Evolutionary conservation across 305 asterid genomes (phyloP), one percentile per base, ranked within the genome.

Genomic region (Andrographis paniculata): DNA sequence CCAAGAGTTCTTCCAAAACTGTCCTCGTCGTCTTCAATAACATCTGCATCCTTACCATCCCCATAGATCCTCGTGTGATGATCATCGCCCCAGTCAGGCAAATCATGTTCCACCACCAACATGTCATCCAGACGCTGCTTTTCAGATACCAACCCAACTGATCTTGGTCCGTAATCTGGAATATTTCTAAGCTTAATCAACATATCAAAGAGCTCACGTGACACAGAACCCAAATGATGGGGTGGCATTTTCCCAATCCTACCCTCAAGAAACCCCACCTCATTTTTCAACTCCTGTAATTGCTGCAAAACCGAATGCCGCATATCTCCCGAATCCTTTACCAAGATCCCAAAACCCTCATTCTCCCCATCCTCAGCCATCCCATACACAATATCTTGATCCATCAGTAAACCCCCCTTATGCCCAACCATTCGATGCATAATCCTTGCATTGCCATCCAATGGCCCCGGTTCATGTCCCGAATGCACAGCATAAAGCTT

Each of bases 391-490:
- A 73, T 68, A 31, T 91, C 96, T 19, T 65, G 86, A 60, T 91
- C 98, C 84, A 83, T 69, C 73, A 86, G 40, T 19, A 73, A 61
- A 37, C 95, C 95, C 38, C 81, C 95, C 70, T 82, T 89, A 62
- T 80, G 83, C 50, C 96, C 98, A 51, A 86, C 88, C 68, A 91
- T 63, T 21, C 98, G 68, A 39, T 86, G 98, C 93, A 91, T 91
- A 49, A 91, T 91, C 75, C 98, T 82, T 0, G 98, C 98, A 53
- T 91, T 91, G 37, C 96, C 98, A 70, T 91, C 98, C 60, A 81
- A 69, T 6, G 98, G 94, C 55, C 98, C 96, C 0, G 98, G 98
- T 63, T 83, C 84, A 49, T 91, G 98, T 38, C 98, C 98, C 0
- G 96, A 74, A 61, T 91, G 98, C 73, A 86, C 95, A 0, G 96